Evolutionary conservation across 805 yeast species (phyloP).

Genomic region (Jamesozyma jinghongensis): DNA sequence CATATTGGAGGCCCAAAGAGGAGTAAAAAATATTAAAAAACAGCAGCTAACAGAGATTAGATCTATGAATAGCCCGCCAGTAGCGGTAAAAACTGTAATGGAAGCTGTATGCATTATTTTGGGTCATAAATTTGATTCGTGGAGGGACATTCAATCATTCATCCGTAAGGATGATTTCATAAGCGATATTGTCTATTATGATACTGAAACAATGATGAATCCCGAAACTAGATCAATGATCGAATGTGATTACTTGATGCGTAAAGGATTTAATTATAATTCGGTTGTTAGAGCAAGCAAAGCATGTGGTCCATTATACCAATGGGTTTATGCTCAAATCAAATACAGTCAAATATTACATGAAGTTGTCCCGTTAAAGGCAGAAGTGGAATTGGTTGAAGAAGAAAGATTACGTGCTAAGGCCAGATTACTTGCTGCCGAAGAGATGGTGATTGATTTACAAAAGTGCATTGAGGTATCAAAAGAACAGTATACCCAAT

Average conservation of each 20-base stretch:
- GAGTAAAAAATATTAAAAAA: constrained; percentile 88
- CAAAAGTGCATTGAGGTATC: constrained; percentile 58
- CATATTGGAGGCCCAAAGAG: constrained; percentile 70
- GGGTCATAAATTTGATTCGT: constrained; percentile 54
- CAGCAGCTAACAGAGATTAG: constrained; percentile 84
- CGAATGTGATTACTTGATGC: constrained; percentile 50
- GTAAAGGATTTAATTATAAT: constrained; percentile 58
- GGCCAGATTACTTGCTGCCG: constrained; percentile 65
- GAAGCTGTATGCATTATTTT: constrained; percentile 82
- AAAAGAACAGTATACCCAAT: constrained; percentile 56
- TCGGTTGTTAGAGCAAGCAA: constrained; percentile 82
- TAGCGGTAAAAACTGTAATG: constrained; percentile 70
- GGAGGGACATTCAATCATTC: constrained; percentile 80
- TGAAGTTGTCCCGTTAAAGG: constrained; percentile 61
- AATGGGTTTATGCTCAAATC: constrained; percentile 89
- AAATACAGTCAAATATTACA: constrained; percentile 63
- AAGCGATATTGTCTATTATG: constrained; percentile 66
- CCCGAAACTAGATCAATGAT: constrained; percentile 44
- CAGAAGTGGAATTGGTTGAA: constrained; percentile 56
- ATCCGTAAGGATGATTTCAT: constrained; percentile 84
- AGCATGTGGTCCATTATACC: constrained; percentile 86
- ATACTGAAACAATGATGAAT: constrained; percentile 51
- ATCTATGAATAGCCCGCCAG: constrained; percentile 87
- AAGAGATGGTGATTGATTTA: constrained; percentile 71
- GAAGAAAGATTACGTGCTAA: constrained; percentile 49